Base-by-base conservation (phyloP, 441 rosid species). In the Croton setiger region DNA sequence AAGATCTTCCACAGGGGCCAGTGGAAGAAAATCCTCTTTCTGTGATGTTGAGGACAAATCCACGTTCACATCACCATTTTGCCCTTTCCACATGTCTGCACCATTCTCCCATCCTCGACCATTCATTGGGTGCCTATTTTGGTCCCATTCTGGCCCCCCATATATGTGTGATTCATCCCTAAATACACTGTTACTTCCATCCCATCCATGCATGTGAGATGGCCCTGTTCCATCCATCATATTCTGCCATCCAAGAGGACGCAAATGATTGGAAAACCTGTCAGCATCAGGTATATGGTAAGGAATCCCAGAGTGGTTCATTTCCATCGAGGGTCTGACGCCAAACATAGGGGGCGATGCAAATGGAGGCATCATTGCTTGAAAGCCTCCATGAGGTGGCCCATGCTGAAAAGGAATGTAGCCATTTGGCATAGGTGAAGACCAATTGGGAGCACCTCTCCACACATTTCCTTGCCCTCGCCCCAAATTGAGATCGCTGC, bases 211-310 rank as follows among this genome's bases (percentile, higher is more conserved):
- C 85, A 95, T 69, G 73, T 82, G 93, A 74, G 98, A 72, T 69
- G 88, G 85, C 10, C 85, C 93, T 33, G 99, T 83, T 15, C 84
- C 83, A 76, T 95, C 97, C 73, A 90, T 86, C 86, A 89, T 89
- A 81, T 85, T 86, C 84, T 84, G 99, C 99, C 98, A 96, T 66
- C 95, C 96, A n/a, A 87, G 83, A 51, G 98, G 97, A 27, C 95
- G 95, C 80, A 95, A 31, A 87, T 89, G 97, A 74, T 90, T 61
- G 44, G 91, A 69, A 79, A 87, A 88, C 84, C 99, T 86, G 75
- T 95, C 98, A 62, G 89, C 86, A 56, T 92, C 96, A 73, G 89
- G 78, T 4, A 96, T 79, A 67, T 85, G 98, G 78, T 83, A 96
- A 37, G 94, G 91, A 35, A 89, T 83, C 60, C 96, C 96, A 44